Evolutionary conservation across 2,329 filamentous ascomycete species (phyloP), one percentile per base, ranked within the genome.

Genomic region (Venturia oleaginea): DNA sequence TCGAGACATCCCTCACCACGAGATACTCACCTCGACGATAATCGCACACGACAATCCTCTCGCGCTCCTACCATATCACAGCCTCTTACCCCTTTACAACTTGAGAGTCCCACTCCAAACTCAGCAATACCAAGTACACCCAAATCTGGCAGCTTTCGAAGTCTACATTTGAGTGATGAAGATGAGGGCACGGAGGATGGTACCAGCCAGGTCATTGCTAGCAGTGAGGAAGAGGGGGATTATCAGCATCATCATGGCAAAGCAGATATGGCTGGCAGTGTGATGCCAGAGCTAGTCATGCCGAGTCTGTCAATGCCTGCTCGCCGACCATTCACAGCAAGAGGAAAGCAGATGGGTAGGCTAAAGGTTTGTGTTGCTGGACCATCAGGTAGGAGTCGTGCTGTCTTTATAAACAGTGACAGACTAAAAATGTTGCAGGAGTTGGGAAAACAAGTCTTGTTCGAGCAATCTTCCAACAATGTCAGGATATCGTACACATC

Each of bases 401-500:
- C 30, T 11, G 10, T 46, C 42, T 34, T 13, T 22, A 8, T 51
- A 62, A 43, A 54, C 34, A 19, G 3, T 37, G 8, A 42, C 40
- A 54, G 32, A n/a, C 62, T 64, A 59, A 63, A 62, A 1, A 55
- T 59, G 42, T 54, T 54, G 64, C 66, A 92, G 91, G 88, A 34
- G 83, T 89, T 59, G 94, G 94, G 42, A 97, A 97, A 77, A 92
- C 92, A 0, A 92, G 90, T 3, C 83, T 97, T 61, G 89, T 97
- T 70, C 90, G 89, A 72, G 90, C 91, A 2, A 90, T 99, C 57
- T 86, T 95, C 19, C 91, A 96, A 72, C 82, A 80, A 3, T 96
- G 91, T 73, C 86, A 92, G 71, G 91, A 97, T 71, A 96, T 99
- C 67, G 93, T 97, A 2, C 93, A 99, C 73, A 86, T 96, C 63